Evolutionary conservation across 192 early-diverging fungal species (phyloP), one percentile per base, ranked within the genome.

Genomic region (Podila epigama): DNA sequence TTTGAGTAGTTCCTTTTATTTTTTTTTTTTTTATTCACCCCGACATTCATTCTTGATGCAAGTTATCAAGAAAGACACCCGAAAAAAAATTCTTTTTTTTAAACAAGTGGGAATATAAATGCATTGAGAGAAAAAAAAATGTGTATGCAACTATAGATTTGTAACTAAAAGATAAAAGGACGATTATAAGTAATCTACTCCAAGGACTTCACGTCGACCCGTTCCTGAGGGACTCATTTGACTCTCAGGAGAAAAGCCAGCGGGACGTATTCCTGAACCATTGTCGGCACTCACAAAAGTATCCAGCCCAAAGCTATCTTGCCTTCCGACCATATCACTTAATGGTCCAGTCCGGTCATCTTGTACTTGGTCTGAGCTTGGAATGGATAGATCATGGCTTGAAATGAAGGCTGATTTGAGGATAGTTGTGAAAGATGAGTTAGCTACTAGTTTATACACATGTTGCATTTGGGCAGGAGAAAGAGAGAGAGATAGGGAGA

Each of bases 351-450:
- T 42, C 36, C 56, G 37, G 41, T 55, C 53, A 15, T 66, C 63
- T 22, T 60, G 22, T 51, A 60, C 60, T 11, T 55, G 9, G 28
- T 44, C 51, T 6, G 58, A 34, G 11, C 28, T 27, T 37, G 25
- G 25, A 15, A 63, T 58, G 2, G 65, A 58, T 54, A 75, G 27
- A 11, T 75, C 65, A 36, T 75, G 64, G 32, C 27, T 51, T 9
- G 58, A 50, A 11, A 75, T 75, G 54, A 75, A 75, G 16, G 60
- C 72, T 75, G 59, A 36, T n/a, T 0, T n/a, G 41, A 29, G 25
- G 13, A 22, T 15, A 50, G 31, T n/a, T n/a, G n/a, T n/a, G n/a
- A n/a, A n/a, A n/a, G n/a, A n/a, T n/a, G n/a, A n/a, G n/a, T n/a
- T n/a, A n/a, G n/a, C n/a, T n/a, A n/a, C n/a, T n/a, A n/a, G n/a